These are phyloP conservation scores for Effrenium voratum DNA, from an alignment of 73 alveolate species.

Conservation along the genomic window DNA sequence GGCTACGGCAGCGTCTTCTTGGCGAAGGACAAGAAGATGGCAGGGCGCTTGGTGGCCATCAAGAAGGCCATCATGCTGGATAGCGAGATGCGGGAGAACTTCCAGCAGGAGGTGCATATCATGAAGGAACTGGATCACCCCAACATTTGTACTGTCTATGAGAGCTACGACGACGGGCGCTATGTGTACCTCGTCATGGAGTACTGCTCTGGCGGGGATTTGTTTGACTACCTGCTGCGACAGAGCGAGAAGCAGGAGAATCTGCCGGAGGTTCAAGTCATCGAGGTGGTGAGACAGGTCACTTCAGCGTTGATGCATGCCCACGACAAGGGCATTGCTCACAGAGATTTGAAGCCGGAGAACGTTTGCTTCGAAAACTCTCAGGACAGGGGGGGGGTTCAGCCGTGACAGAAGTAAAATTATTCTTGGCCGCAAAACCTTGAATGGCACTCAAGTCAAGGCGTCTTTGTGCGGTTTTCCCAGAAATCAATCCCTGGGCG, in stretches of 20 bases:
- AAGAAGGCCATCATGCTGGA: slow-evolving; percentile 46
- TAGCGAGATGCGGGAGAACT: slow-evolving; percentile 74
- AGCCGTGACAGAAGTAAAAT: too few species aligned
- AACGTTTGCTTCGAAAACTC: slow-evolving; percentile 23
- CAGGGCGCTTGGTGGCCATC: slow-evolving; percentile 48
- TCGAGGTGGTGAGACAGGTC: slow-evolving; percentile 42
- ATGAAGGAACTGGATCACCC: slow-evolving; percentile 87
- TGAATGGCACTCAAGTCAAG: too few species aligned
- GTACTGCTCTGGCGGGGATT: slow-evolving; percentile 72
- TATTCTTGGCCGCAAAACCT: too few species aligned
- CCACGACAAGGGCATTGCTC: slow-evolving; percentile 96
- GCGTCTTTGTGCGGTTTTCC: too few species aligned
- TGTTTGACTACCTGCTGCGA: slow-evolving; percentile 45
- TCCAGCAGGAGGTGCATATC: slow-evolving; percentile 80
- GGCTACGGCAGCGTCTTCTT: slow-evolving; percentile 63
- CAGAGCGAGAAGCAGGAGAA: background rate
- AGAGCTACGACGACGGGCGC: slow-evolving; percentile 87
- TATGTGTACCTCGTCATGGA: slow-evolving; percentile 86
- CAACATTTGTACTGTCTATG: slow-evolving; percentile 76
- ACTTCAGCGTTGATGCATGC: slow-evolving; percentile 57
- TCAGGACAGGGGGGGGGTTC: background rate
- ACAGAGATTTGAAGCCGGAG: slow-evolving; percentile 97
- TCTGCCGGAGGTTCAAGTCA: slow-evolving; percentile 3
- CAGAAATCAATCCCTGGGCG: too few species aligned
- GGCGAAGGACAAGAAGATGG: slow-evolving; percentile 45